These are phyloP conservation scores for Pseudoscleropodium purum DNA, from an alignment of 225 moss, liverwort and hornwort genomes.

Conservation along the genomic window DNA sequence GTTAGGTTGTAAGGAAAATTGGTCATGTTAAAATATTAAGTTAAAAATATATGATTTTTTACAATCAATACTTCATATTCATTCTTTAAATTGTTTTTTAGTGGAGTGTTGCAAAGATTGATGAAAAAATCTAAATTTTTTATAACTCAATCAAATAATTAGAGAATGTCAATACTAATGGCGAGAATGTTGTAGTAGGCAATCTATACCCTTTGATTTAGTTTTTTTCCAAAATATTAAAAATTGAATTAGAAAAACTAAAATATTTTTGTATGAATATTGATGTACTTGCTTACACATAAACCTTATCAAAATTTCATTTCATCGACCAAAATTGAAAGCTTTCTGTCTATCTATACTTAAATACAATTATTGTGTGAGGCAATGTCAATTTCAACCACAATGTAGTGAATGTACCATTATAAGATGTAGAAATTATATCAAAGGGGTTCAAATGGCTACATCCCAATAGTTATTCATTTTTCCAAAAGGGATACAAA, in stretches of 20 bases:
- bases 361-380: too few species aligned
- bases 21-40: neutral
- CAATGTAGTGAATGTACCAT: too few species aligned
- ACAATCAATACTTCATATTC: neutral
- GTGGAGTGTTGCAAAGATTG: neutral
- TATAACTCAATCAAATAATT: neutral
- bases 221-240: neutral
- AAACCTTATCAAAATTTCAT: too few species aligned
- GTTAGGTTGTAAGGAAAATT: neutral
- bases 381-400: too few species aligned
- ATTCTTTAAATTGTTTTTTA: neutral
- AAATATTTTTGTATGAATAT: neutral
- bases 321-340: neutral
- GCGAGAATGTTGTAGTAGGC: neutral
- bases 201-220: neutral
- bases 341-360: neutral
- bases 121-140: neutral
- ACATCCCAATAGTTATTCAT: too few species aligned
- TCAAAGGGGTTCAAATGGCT: too few species aligned
- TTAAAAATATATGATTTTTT: neutral
- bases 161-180: neutral
- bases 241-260: neutral
- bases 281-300: fast-evolving
- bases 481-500: too few species aligned
- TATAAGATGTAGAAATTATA: too few species aligned